A percentile compares a stretch with the other conserved stretches of the same genome.
phyloP scores from a whole-genome alignment of 148 eudicot genomes.

The Vaccinium darrowii region DNA sequence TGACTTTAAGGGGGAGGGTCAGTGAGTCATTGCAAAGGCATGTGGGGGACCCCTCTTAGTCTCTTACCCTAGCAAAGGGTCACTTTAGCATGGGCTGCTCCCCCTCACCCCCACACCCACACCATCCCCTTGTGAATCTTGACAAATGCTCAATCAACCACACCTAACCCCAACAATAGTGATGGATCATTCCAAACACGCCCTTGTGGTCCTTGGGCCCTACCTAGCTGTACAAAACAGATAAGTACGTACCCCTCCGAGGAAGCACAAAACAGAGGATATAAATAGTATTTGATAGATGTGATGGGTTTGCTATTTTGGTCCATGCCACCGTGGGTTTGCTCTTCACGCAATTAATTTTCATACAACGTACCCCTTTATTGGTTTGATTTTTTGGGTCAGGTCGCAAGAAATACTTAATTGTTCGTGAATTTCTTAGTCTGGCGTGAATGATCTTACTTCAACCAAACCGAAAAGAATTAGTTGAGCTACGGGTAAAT shows the following conservation, averaged over 20 bases:
- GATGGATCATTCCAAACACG: conserved; percentile 22
- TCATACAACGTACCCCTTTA: no score
- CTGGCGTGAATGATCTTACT: no score
- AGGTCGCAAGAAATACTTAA: no score
- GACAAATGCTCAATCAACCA: conserved; percentile 10
- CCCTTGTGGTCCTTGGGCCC: conserved; percentile 18
- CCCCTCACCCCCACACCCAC: conserved; percentile 24
- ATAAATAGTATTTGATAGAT: background rate
- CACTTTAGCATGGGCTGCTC: conserved; percentile 34
- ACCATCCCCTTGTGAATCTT: conserved; percentile 23
- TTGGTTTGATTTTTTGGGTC: no score
- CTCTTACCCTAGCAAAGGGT: conserved; percentile 15
- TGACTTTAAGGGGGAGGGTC: conserved; percentile 4
- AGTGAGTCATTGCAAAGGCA: conserved; percentile 33
- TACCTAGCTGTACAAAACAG: conserved; percentile 27
- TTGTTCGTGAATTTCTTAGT: no score
- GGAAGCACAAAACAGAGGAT: conserved; percentile 30
- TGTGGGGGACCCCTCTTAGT: conserved; percentile 19
- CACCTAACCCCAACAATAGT: conserved; percentile 14
- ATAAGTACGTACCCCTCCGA: conserved; percentile 34
- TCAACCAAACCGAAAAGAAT: no score
- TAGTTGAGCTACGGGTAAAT: no score
- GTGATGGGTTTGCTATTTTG: no score
- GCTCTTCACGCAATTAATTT: no score
- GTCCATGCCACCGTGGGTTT: no score